Base-by-base conservation (phyloP, 805 yeast species). In the Sugiyamaella boreocaroliniensis region DNA sequence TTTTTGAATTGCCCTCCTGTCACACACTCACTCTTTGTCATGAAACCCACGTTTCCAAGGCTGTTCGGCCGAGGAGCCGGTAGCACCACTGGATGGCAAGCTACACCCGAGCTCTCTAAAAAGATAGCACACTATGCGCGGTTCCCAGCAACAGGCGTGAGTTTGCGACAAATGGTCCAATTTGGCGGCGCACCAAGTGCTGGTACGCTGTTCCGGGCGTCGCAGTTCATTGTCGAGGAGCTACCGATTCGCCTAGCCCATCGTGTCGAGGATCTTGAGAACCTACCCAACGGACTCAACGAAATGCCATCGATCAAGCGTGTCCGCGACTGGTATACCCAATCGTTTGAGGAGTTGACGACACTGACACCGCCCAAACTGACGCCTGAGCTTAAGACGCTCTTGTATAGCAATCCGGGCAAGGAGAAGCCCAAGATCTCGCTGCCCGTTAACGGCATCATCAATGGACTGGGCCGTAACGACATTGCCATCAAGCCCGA, bases 241-340 rank as follows among this genome's bases (percentile, higher is more conserved):
- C 75, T 89, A 37, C 96, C 96, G 1, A 86, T 89, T 43, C 75
- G 97, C 55, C 74, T 89, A 47, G 95, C 96, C 1, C 87, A 85
- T 62, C 78, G 95, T 50, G 95, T 89, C 34, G 82, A 85, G 64
- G 96, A 89, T 62, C 72, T 89, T 54, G 95, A 89, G 43, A 77
- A 79, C 22, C 77, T 93, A 29, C 96, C 97, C 0, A 75, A 82
- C 59, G 89, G 88, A 0, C 74, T 89, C 51, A 77, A 76, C 59
- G 74, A 81, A 29, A 83, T 83, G 81, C 88, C 89, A 1, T 81
- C 89, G 2, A 87, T 90, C 48, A 72, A 78, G 49, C 77, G 82
- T 58, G 96, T 89, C 15, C 78, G 83, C 55, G 81, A 88, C 64
- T 89, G 97, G 96, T 89, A 89, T 66, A 90, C 90, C 1, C 93